A percentile compares a stretch with the other conserved stretches of the same genome.
Evolutionary conservation across 495 filamentous ascomycete genomes (phyloP).

Genomic region (Aspergillus haitiensis): DNA sequence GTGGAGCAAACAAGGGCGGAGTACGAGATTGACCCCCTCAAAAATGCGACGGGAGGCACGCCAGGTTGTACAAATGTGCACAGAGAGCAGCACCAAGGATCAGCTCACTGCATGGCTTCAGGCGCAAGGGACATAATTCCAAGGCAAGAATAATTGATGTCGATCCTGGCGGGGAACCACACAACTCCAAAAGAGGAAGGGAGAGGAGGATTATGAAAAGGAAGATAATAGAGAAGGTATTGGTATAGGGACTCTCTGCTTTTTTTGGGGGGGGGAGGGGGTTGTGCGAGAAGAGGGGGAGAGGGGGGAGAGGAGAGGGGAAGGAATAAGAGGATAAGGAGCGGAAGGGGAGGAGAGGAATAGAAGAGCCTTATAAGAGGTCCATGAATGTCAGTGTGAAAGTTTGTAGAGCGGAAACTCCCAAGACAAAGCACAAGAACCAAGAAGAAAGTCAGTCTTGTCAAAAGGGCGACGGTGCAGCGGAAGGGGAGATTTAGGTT

Average conservation of each 20-base stretch:
- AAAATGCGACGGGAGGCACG: slow-evolving; percentile 26
- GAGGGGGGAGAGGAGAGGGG: slow-evolving; percentile 16
- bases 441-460: slow-evolving; percentile 23
- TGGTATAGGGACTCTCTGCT: not conserved
- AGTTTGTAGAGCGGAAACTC: slow-evolving; percentile 34
- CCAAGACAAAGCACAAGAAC: slow-evolving; percentile 33
- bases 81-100: slow-evolving; percentile 35
- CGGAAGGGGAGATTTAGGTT: slow-evolving; percentile 28
- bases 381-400: slow-evolving; percentile 23
- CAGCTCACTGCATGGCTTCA: slow-evolving; percentile 43
- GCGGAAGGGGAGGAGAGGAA: slow-evolving; percentile 17
- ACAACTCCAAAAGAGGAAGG: slow-evolving; percentile 11
- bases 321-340: not conserved
- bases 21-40: slow-evolving; percentile 20
- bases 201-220: slow-evolving; percentile 11
- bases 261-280: slow-evolving; percentile 10
- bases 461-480: slow-evolving; percentile 22
- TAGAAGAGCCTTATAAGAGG: slow-evolving; percentile 35
- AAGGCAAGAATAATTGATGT: slow-evolving; percentile 15
- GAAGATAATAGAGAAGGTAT: too few relatives aligned
- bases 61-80: slow-evolving; percentile 40
- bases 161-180: slow-evolving; percentile 9
- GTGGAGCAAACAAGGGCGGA: slow-evolving; percentile 26
- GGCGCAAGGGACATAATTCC: slow-evolving; percentile 30
- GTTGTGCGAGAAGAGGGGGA: slow-evolving; percentile 16